Evolutionary conservation across 2,329 filamentous ascomycete genomes (phyloP).

Genomic region (Pseudocercospora musae): DNA sequence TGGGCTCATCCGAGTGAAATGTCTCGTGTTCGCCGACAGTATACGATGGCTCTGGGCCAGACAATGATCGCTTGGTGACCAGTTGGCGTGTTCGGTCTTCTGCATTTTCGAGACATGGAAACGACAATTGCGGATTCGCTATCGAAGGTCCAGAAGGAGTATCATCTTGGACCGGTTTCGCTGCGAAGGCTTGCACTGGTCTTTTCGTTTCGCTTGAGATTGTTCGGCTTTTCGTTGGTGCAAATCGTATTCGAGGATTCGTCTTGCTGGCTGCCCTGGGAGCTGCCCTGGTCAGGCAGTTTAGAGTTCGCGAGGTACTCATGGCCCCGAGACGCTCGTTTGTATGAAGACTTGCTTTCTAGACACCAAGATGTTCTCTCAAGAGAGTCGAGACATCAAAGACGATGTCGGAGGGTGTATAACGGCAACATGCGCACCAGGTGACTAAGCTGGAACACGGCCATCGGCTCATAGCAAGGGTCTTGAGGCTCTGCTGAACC

Average conservation of each 20-base stretch:
- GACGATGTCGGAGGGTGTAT: background rate
- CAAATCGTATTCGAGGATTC: conserved; percentile 8
- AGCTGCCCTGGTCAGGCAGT: conserved; percentile 5
- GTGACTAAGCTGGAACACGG: background rate
- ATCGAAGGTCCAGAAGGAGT: conserved; percentile 34
- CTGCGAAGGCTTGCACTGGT: conserved; percentile 22
- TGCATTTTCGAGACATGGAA: conserved; percentile 83
- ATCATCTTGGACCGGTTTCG: conserved; percentile 26
- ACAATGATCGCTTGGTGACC: conserved; percentile 60
- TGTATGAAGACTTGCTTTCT: background rate
- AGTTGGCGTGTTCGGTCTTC: conserved; percentile 72
- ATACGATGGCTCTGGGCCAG: conserved; percentile 90
- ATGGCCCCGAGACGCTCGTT: background rate
- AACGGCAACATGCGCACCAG: background rate
- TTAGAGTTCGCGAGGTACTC: conserved; percentile 12
- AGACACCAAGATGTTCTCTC: background rate
- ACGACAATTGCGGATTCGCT: conserved; percentile 82
- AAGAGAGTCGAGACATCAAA: background rate
- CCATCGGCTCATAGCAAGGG: background rate
- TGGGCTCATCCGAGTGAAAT: conserved; percentile 69
- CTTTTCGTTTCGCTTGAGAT: conserved; percentile 15
- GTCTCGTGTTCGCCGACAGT: conserved; percentile 79
- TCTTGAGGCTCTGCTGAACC: background rate
- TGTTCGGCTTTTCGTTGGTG: conserved; percentile 4
- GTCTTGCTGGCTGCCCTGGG: conserved; percentile 15